Evolutionary conservation across 78 protist genomes (phyloP), one percentile per base, ranked within the genome.

Genomic region (Neovahlkampfia damariscottae): DNA sequence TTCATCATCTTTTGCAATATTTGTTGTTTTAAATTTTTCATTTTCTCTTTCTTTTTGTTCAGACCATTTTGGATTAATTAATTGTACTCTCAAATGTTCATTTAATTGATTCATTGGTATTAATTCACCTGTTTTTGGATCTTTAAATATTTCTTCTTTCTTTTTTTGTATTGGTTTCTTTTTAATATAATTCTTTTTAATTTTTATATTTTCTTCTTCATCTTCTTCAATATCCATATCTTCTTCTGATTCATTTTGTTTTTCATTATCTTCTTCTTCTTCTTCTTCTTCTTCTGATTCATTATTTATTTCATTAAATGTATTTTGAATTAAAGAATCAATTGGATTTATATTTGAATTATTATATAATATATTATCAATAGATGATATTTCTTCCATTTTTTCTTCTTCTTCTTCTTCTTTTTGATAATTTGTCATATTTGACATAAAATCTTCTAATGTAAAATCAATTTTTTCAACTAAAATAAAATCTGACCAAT

Each of bases 401-500:
- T 50, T 19, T n/a, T 69, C 72, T n/a, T n/a, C n/a, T n/a, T n/a
- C n/a, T n/a, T n/a, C n/a, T n/a, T n/a, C n/a, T n/a, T n/a, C n/a
- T n/a, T n/a, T n/a, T n/a, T n/a, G n/a, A n/a, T n/a, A n/a, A n/a
- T n/a, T n/a, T n/a, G n/a, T n/a, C n/a, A n/a, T n/a, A n/a, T n/a
- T n/a, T n/a, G n/a, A n/a, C n/a, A n/a, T n/a, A n/a, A n/a, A n/a
- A n/a, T n/a, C n/a, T n/a, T n/a, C n/a, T n/a, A n/a, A n/a, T n/a
- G n/a, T n/a, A 69, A 72, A 72, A 36, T 72, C 5, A 5, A 72
- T 72, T 5, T 36, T 72, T 5, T 72, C 72, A 38, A 72, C 76
- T 7, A 72, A 36, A 3, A 72, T 39, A 5, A 72, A 72, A 5
- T 72, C 3, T 32, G n/a, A 7, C 76, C 76, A 72, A 36, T 72